Evolutionary conservation across 208 protist genomes (phyloP).

Genomic region (Wallacemonas collosoma): DNA sequence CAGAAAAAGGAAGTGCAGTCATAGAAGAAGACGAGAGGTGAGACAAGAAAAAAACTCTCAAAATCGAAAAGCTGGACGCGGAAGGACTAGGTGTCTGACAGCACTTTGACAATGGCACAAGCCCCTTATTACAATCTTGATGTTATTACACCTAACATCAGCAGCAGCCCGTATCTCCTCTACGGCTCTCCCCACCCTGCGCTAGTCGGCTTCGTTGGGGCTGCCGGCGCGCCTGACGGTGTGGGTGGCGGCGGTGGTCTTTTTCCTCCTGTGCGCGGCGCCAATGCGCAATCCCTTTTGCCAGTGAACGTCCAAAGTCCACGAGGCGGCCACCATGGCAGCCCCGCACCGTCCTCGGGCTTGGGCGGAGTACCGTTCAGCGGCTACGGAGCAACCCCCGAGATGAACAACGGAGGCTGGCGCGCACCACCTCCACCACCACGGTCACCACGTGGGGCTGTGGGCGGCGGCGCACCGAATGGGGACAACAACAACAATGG

Average conservation of each 20-base stretch:
- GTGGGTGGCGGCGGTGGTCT: background rate
- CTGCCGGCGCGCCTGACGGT: background rate
- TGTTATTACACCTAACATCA: constrained; percentile 10
- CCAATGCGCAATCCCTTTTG: background rate
- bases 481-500: background rate
- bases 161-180: constrained; percentile 17
- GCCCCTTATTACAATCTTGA: constrained; percentile 15
- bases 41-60: background rate
- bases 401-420: background rate
- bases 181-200: constrained; percentile 15
- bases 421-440: background rate
- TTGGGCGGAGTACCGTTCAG: constrained; percentile 1
- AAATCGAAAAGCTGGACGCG: no score
- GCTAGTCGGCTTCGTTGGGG: constrained; percentile 1
- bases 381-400: constrained; percentile 2
- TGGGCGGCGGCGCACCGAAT: background rate
- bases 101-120: background rate
- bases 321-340: background rate
- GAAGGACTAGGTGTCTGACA: no score
- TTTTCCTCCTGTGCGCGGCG: constrained; percentile 5
- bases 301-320: background rate
- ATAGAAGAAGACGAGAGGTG: no score
- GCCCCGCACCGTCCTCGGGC: background rate
- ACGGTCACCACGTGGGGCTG: background rate
- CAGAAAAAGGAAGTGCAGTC: background rate